These are phyloP conservation scores for Paulownia fortunei DNA, from an alignment of 257 asterid genomes.

Conservation along the genomic window DNA sequence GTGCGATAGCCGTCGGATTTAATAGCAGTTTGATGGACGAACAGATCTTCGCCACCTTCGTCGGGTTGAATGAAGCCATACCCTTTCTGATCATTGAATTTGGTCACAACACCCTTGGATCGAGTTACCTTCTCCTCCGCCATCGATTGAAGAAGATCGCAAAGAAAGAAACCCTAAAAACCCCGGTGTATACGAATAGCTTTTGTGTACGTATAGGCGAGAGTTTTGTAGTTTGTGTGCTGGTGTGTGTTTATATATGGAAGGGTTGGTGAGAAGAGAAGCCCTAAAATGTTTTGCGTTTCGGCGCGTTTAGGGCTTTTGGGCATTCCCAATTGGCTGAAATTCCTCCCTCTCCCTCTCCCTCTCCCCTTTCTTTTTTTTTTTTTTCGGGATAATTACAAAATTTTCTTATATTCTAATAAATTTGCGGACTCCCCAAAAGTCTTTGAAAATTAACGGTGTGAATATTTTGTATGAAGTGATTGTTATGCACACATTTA, in stretches of 20 bases:
- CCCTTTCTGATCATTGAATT: constrained; percentile 71
- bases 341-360: not conserved
- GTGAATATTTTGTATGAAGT: too few relatives aligned
- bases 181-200: not conserved
- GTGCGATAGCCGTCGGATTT: constrained; percentile 80
- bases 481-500: too few relatives aligned
- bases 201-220: not conserved
- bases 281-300: constrained; percentile 35
- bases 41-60: constrained; percentile 72
- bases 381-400: too few relatives aligned
- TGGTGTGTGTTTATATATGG: not conserved
- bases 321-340: not conserved
- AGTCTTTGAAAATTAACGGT: too few relatives aligned
- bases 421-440: too few relatives aligned
- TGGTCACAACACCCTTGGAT: constrained; percentile 69
- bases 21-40: constrained; percentile 86
- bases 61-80: constrained; percentile 87
- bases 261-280: not conserved
- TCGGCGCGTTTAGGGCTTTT: constrained; percentile 31
- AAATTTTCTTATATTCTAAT: too few relatives aligned
- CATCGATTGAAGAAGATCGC: constrained; percentile 47
- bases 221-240: not conserved
- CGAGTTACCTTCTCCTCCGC: constrained; percentile 62
- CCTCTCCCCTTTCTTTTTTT: not conserved
- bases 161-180: constrained; percentile 35